Conservation (phyloP, 495 filamentous ascomycete species). For the Oidiodendron maius region DNA sequence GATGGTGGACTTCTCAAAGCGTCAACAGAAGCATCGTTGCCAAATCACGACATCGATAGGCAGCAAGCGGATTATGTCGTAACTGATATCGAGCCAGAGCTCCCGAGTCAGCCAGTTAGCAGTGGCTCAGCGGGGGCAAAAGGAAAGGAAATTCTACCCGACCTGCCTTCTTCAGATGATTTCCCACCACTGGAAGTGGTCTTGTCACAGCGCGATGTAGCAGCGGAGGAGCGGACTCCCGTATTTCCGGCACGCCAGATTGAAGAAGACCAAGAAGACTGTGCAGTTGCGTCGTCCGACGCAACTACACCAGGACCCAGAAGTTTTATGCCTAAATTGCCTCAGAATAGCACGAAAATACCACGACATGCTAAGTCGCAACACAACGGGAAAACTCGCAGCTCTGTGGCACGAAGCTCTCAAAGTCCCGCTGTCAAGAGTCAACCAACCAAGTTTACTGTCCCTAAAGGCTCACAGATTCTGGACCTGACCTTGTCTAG, state of each 20-base stretch:
- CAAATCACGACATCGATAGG: too few relatives aligned
- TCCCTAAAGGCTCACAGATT: conserved; percentile 8
- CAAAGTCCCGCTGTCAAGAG: conserved; percentile 3
- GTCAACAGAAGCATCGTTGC: not conserved
- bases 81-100: not conserved
- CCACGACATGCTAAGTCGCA: conserved; percentile 1
- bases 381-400: not conserved
- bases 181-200: conserved; percentile 11
- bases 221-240: conserved; percentile 6
- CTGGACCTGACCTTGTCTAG: conserved; percentile 17
- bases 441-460: not conserved
- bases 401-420: not conserved
- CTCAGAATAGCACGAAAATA: conserved; percentile 2
- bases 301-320: too few relatives aligned
- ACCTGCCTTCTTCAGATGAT: conserved; percentile 16
- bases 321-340: conserved; percentile 6
- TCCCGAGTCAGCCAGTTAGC: not conserved
- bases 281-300: too few relatives aligned
- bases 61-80: not conserved
- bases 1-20: conserved; percentile 7
- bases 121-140: too few relatives aligned
- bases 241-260: not conserved
- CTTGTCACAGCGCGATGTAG: conserved; percentile 8
- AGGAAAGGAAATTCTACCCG: conserved; percentile 1
- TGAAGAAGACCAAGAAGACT: not conserved